A percentile compares a stretch with the other conserved stretches of the same genome.
Evolutionary conservation across 306 rosid genomes (phyloP).

Genomic region (Inga laurina): DNA sequence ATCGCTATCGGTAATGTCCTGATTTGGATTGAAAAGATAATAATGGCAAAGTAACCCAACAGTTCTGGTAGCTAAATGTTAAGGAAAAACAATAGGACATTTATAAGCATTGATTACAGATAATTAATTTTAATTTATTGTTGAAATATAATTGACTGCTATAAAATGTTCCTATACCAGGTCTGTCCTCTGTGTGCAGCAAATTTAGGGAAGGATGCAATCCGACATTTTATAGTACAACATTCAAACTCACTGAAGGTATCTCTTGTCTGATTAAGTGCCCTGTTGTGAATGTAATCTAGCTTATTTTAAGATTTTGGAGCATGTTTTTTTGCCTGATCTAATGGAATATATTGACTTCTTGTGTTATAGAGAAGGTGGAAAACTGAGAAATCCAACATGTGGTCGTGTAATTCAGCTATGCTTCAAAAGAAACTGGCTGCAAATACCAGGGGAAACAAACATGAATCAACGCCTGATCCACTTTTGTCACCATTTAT

Average conservation of each 20-base stretch:
- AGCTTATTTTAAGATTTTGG: neutral
- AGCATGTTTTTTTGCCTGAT: constrained; percentile 19
- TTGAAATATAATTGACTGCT: constrained; percentile 32
- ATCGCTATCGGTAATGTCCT: constrained; percentile 13
- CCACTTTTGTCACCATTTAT: constrained; percentile 58
- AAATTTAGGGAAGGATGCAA: constrained; percentile 60
- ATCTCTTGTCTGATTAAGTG: constrained; percentile 17
- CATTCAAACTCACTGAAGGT: constrained; percentile 71
- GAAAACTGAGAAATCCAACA: constrained; percentile 45
- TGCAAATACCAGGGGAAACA: constrained; percentile 38
- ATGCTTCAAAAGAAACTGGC: constrained; percentile 40
- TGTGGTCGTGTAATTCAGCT: constrained; percentile 35
- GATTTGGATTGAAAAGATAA: constrained; percentile 17
- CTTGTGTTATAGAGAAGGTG: constrained; percentile 48
- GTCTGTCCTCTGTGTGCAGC: constrained; percentile 88
- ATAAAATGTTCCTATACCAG: constrained; percentile 46
- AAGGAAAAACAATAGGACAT: neutral
- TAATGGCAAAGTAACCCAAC: constrained; percentile 1
- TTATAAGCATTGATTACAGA: neutral
- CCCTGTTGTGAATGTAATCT: neutral
- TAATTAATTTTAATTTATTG: constrained; percentile 6
- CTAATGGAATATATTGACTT: constrained; percentile 9
- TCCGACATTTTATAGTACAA: constrained; percentile 50
- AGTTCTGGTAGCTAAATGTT: constrained; percentile 5
- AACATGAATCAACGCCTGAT: constrained; percentile 54